Conservation (phyloP, 139 green algal species). For the Chlorella sp. region DNA sequence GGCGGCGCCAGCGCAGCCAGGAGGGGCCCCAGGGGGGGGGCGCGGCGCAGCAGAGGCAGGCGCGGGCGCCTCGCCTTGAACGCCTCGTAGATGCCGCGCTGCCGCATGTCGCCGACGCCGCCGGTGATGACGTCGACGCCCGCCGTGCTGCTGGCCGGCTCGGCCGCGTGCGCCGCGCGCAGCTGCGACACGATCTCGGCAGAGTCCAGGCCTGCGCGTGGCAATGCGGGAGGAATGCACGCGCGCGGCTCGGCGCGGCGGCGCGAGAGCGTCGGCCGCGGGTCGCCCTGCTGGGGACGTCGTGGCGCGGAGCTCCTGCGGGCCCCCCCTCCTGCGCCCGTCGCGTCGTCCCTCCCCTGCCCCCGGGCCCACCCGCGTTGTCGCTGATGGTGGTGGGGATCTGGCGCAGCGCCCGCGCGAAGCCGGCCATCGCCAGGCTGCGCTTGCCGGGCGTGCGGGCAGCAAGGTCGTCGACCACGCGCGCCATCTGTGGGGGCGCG, state of each 20-base stretch:
- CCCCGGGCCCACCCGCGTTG: constrained; percentile 80
- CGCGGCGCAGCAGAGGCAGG: no score
- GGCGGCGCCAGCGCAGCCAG: no score
- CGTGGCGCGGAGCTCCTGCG: no score
- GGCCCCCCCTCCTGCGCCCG: no score
- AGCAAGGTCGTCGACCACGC: constrained; percentile 87
- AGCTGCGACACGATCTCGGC: constrained; percentile 89
- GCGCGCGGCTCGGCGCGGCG: no score
- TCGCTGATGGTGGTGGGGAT: constrained; percentile 96
- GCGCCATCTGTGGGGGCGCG: constrained; percentile 54
- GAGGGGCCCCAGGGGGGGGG: no score
- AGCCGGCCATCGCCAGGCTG: constrained; percentile 92
- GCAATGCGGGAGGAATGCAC: background rate
- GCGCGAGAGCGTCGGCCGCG: no score
- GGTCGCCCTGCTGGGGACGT: no score
- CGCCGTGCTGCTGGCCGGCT: constrained; percentile 44
- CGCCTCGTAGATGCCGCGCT: constrained; percentile 82
- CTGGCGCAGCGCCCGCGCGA: constrained; percentile 84
- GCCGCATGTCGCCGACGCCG: constrained; percentile 66
- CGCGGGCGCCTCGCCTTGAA: no score
- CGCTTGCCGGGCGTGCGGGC: constrained; percentile 90
- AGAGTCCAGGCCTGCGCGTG: constrained; percentile 67
- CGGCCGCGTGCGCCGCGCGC: constrained; percentile 72
- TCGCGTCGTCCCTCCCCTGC: background rate
- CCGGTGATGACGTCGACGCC: constrained; percentile 87